phyloP scores from a whole-genome alignment of 1,284 basidiomycete species.

The Tylopilus orsonianus region DNA sequence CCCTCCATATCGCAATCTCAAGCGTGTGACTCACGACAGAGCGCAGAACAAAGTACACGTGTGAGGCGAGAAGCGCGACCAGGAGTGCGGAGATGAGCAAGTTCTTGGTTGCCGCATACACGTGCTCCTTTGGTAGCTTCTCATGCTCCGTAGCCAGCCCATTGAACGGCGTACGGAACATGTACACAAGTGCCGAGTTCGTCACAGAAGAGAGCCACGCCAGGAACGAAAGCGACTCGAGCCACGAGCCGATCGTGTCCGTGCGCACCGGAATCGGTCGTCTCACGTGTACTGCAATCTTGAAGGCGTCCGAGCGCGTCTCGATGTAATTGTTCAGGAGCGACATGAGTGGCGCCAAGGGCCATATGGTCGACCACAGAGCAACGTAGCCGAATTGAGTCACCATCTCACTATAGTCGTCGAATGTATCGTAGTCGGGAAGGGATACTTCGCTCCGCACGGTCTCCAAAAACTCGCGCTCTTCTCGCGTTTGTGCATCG shows the following conservation, averaged over 20 bases:
- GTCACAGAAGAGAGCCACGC: conserved; percentile 85
- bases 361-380: conserved; percentile 95
- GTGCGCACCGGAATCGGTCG: conserved; percentile 84
- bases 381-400: conserved; percentile 92
- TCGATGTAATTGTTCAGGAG: conserved; percentile 90
- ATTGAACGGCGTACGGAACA: conserved; percentile 58
- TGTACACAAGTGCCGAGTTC: conserved; percentile 83
- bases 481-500: conserved; percentile 56
- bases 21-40: conserved; percentile 65
- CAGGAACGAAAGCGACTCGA: conserved; percentile 85
- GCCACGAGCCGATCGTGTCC: conserved; percentile 94
- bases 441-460: conserved; percentile 79
- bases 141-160: conserved; percentile 6
- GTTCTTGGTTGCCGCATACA: conserved; percentile 45
- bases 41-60: conserved; percentile 74
- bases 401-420: conserved; percentile 94
- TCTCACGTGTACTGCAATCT: conserved; percentile 85
- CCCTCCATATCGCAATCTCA: conserved; percentile 75
- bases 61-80: conserved; percentile 75
- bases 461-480: conserved; percentile 72
- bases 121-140: conserved; percentile 15
- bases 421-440: conserved; percentile 79
- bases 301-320: conserved; percentile 91
- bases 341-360: conserved; percentile 85
- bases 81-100: conserved; percentile 68